These are phyloP conservation scores for Hericium alpestre DNA, from an alignment of 768 basidiomycete species.

Conservation along the genomic window DNA sequence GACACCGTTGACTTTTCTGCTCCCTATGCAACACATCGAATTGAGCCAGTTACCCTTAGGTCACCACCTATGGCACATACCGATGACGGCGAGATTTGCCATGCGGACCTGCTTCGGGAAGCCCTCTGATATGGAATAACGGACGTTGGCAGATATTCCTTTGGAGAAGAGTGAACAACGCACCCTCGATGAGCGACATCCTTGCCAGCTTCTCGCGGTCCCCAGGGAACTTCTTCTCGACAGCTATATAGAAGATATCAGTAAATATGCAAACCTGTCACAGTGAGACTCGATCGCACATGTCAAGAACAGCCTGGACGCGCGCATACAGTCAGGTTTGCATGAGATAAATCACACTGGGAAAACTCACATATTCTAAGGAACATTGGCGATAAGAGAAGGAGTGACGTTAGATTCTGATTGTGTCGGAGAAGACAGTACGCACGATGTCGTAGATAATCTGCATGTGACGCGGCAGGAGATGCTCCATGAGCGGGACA, in stretches of 20 bases:
- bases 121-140: constrained; percentile 46
- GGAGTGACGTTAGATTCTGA: constrained; percentile 11
- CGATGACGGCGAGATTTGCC: constrained; percentile 88
- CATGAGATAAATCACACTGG: background rate
- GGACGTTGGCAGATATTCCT: background rate
- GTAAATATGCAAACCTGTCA: background rate
- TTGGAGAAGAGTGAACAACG: constrained; percentile 1
- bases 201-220: constrained; percentile 70
- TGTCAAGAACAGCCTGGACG: constrained; percentile 54
- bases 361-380: constrained; percentile 38
- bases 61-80: constrained; percentile 18
- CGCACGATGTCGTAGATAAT: constrained; percentile 81
- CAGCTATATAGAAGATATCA: constrained; percentile 33
- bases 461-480: constrained; percentile 84
- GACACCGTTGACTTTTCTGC: constrained; percentile 88
- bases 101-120: constrained; percentile 78
- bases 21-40: constrained; percentile 30
- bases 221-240: constrained; percentile 83
- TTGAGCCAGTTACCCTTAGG: constrained; percentile 1
- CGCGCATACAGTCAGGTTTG: background rate
- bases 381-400: background rate
- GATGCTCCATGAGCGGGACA: constrained; percentile 72
- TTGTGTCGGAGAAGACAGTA: constrained; percentile 16
- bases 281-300: constrained; percentile 26
- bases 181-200: constrained; percentile 90